Evolutionary conservation across 495 filamentous ascomycete genomes (phyloP).

Genomic region (Articulospora tetracladia): DNA sequence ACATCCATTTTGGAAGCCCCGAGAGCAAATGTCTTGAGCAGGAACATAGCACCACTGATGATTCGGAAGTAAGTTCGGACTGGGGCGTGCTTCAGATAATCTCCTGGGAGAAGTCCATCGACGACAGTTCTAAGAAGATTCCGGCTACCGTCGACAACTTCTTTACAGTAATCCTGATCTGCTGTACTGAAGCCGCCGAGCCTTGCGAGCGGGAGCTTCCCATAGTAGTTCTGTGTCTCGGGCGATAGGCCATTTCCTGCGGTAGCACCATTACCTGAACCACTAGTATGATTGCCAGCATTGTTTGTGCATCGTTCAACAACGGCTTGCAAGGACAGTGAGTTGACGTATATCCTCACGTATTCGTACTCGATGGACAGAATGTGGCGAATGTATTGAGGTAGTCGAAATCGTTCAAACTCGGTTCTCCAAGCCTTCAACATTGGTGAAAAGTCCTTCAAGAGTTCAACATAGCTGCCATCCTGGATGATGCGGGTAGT

Average conservation of each 20-base stretch:
- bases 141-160: slow-evolving; percentile 84
- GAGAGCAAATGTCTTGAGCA: slow-evolving; percentile 89
- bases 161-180: slow-evolving; percentile 75
- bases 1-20: slow-evolving; percentile 90
- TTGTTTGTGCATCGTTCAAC: slow-evolving; percentile 87
- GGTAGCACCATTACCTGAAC: slow-evolving; percentile 8
- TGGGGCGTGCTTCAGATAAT: slow-evolving; percentile 86
- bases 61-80: slow-evolving; percentile 95
- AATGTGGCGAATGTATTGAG: slow-evolving; percentile 74
- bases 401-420: slow-evolving; percentile 66
- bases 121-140: slow-evolving; percentile 80
- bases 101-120: slow-evolving; percentile 74
- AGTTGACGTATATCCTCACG: slow-evolving; percentile 88
- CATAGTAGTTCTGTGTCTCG: slow-evolving; percentile 54
- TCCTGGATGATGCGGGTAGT: slow-evolving; percentile 83
- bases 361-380: slow-evolving; percentile 90
- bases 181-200: slow-evolving; percentile 52
- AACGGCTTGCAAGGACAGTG: slow-evolving; percentile 87
- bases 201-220: slow-evolving; percentile 49
- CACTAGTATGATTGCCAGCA: slow-evolving; percentile 39
- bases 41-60: slow-evolving; percentile 89
- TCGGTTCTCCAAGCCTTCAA: slow-evolving; percentile 70
- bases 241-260: slow-evolving; percentile 37
- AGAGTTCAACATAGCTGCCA: slow-evolving; percentile 71
- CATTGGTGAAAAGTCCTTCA: slow-evolving; percentile 78